phyloP scores from a whole-genome alignment of 768 basidiomycete species.

The Vararia minispora region DNA sequence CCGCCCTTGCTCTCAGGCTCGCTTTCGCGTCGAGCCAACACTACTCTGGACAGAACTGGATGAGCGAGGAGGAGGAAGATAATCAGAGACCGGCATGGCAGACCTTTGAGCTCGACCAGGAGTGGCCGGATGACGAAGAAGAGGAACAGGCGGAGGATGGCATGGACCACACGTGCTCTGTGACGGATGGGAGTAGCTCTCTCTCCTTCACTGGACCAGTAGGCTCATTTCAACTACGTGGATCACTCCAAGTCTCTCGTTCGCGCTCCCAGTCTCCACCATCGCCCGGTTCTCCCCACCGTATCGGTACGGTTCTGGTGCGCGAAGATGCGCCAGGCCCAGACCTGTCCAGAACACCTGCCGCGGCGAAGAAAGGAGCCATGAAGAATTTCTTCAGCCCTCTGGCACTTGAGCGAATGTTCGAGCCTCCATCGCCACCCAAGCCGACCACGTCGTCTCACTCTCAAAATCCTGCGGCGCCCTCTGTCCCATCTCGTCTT shows the following conservation, averaged over 20 bases:
- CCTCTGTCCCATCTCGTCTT: constrained; percentile 23
- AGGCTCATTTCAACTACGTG: constrained; percentile 35
- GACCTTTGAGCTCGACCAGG: constrained; percentile 83
- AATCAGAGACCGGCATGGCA: constrained; percentile 57
- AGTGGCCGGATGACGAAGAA: constrained; percentile 69
- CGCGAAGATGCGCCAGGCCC: constrained; percentile 54
- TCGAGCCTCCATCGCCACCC: constrained; percentile 86
- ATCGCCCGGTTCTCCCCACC: constrained; percentile 20
- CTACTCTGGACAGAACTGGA: too few relatives aligned
- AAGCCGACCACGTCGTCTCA: constrained; percentile 15
- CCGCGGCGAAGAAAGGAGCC: constrained; percentile 41
- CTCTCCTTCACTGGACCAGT: constrained; percentile 33
- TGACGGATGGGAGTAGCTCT: constrained; percentile 15
- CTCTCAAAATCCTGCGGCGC: constrained; percentile 12
- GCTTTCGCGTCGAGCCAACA: too few relatives aligned
- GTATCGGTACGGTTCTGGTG: constrained; percentile 65
- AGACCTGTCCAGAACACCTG: constrained; percentile 57
- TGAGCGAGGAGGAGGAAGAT: constrained; percentile 3
- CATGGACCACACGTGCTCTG: constrained; percentile 16
- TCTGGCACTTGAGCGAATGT: constrained; percentile 80
- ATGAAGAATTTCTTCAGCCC: constrained; percentile 86
- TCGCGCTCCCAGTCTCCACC: constrained; percentile 15
- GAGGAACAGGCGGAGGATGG: constrained; percentile 27
- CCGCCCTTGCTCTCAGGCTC: too few relatives aligned
- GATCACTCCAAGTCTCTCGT: constrained; percentile 22